These are phyloP conservation scores for Aspergillus sp. DNA, from an alignment of 2,329 filamentous ascomycete genomes.

Conservation along the genomic window DNA sequence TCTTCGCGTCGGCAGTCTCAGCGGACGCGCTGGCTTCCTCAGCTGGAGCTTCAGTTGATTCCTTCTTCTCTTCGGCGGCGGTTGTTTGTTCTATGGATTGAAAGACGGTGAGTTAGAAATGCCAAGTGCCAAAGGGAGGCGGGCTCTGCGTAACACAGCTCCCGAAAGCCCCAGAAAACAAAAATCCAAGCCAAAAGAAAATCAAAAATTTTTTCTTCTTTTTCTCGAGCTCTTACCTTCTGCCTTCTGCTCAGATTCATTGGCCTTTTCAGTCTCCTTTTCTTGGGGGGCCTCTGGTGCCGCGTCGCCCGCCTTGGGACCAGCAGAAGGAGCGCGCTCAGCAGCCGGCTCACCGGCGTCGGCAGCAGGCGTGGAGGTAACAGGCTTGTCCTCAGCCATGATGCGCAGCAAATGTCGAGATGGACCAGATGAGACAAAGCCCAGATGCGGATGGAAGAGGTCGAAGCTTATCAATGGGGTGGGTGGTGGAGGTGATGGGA, in stretches of 20 bases:
- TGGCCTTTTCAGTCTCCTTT: slow-evolving; percentile 17
- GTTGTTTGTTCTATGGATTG: slow-evolving; percentile 13
- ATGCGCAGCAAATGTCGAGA: slow-evolving; percentile 17
- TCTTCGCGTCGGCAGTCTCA: slow-evolving; percentile 20
- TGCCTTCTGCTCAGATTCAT: slow-evolving; percentile 23
- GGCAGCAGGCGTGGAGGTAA: slow-evolving; percentile 23
- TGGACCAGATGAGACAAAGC: slow-evolving; percentile 5
- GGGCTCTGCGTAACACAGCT: too few relatives aligned
- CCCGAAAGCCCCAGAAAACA: not conserved
- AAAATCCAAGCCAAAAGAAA: not conserved
- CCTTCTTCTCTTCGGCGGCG: slow-evolving; percentile 22
- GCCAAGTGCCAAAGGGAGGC: slow-evolving; percentile 1
- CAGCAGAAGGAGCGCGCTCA: slow-evolving; percentile 24
- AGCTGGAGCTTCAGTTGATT: slow-evolving; percentile 19
- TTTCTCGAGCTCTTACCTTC: slow-evolving; percentile 20
- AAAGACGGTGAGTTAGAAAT: slow-evolving; percentile 8
- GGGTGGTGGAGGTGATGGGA: slow-evolving; percentile 8
- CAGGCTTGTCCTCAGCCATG: slow-evolving; percentile 37
- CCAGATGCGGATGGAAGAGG: slow-evolving; percentile 5
- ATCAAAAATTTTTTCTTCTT: not conserved
- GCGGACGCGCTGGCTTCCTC: slow-evolving; percentile 22
- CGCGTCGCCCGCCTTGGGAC: slow-evolving; percentile 18
- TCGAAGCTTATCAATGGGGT: slow-evolving; percentile 1
- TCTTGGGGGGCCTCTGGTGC: slow-evolving; percentile 16
- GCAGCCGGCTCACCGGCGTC: slow-evolving; percentile 26